Conservation (phyloP, 73 alveolate genomes). For the Paramecium bursaria region DNA sequence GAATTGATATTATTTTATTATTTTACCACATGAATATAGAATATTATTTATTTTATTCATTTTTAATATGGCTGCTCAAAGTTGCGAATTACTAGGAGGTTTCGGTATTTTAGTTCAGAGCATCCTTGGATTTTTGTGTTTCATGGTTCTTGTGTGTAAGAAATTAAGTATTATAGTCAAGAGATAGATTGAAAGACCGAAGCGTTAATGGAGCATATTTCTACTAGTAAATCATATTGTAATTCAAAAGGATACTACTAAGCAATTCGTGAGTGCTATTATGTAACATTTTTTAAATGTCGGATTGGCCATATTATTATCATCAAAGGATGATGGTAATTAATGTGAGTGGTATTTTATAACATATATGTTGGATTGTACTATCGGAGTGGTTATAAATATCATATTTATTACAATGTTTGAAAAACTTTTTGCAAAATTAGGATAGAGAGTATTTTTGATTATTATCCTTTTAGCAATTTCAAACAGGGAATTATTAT, state of each 20-base stretch:
- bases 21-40: no score
- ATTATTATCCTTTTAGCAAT: not conserved
- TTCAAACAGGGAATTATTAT: conserved; percentile 51
- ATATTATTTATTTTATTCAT: no score
- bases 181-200: conserved; percentile 48
- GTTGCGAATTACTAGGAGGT: conserved; percentile 45
- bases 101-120: conserved; percentile 35
- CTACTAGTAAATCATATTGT: conserved; percentile 1
- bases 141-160: conserved; percentile 45
- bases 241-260: conserved; percentile 5
- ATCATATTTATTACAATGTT: conserved; percentile 17
- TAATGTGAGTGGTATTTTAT: conserved; percentile 59
- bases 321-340: conserved; percentile 39
- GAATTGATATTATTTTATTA: no score
- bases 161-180: not conserved
- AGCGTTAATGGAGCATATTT: conserved; percentile 43
- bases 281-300: conserved; percentile 47
- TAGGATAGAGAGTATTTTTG: conserved; percentile 28
- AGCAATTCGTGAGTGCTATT: conserved; percentile 24
- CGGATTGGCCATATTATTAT: conserved; percentile 42
- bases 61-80: not conserved
- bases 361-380: conserved; percentile 54
- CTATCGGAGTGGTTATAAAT: conserved; percentile 18
- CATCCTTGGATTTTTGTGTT: conserved; percentile 33
- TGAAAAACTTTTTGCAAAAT: conserved; percentile 19